Conservation (phyloP, 2,329 filamentous ascomycete genomes). For the Westerdykella sp. region DNA sequence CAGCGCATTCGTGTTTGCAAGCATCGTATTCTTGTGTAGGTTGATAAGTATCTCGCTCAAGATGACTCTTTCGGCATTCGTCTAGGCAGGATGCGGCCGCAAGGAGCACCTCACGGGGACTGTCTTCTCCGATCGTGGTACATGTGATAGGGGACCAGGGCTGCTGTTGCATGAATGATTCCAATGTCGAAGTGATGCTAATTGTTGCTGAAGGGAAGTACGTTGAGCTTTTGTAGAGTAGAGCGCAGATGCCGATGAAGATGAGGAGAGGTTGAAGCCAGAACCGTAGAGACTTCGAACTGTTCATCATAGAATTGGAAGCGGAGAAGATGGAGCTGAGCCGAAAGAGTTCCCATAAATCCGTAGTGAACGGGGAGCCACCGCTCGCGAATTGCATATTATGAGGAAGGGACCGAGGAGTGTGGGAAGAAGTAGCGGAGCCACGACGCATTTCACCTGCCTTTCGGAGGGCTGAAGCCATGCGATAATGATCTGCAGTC, state of each 20-base stretch:
- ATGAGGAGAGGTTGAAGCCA: background rate
- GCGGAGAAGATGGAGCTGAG: too few relatives aligned
- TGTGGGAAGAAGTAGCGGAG: too few relatives aligned
- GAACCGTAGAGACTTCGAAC: background rate
- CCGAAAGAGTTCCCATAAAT: too few relatives aligned
- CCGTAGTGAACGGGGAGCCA: too few relatives aligned
- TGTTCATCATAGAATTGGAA: too few relatives aligned
- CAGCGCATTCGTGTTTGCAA: slow-evolving; percentile 15
- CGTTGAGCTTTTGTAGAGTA: background rate
- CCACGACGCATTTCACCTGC: too few relatives aligned
- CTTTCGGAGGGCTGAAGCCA: too few relatives aligned
- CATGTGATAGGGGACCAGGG: background rate
- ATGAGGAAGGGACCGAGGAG: too few relatives aligned
- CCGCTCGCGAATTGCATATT: too few relatives aligned
- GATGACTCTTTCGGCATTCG: slow-evolving; percentile 18
- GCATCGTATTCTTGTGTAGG: slow-evolving; percentile 22
- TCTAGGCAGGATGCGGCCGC: slow-evolving; percentile 4
- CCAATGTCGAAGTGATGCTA: background rate
- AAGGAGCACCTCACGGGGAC: background rate
- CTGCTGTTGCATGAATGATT: background rate
- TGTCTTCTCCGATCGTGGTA: background rate
- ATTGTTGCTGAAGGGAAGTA: background rate
- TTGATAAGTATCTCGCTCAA: slow-evolving; percentile 22
- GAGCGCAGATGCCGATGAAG: background rate
- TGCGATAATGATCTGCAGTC: too few relatives aligned